Conservation (phyloP, 2,329 filamentous ascomycete genomes). For the Botryosphaeria dothidea region DNA sequence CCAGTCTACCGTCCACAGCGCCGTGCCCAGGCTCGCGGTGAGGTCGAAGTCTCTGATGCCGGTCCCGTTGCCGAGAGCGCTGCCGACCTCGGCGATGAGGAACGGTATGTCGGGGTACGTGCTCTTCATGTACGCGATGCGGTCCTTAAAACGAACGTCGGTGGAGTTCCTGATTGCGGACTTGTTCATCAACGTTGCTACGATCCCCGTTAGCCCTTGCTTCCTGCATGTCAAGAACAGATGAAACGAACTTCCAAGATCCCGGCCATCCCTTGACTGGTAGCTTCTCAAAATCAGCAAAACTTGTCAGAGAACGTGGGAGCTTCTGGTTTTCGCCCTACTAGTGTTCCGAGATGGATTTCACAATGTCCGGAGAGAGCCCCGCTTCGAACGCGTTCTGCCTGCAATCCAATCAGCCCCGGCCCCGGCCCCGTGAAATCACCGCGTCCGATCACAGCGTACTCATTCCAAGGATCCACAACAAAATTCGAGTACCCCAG, state of each 20-base stretch:
- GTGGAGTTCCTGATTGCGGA: neutral
- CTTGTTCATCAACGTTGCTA: conserved; percentile 16
- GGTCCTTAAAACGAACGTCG: neutral
- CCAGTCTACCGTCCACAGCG: conserved; percentile 16
- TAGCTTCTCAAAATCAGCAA: neutral
- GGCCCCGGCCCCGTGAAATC: too few relatives aligned
- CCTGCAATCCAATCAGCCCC: neutral
- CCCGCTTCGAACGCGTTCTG: neutral
- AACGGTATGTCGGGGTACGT: conserved; percentile 1
- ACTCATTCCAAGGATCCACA: neutral
- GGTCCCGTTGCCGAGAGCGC: neutral
- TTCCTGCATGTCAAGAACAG: rapidly evolving
- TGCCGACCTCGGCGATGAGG: conserved; percentile 3
- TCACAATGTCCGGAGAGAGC: neutral
- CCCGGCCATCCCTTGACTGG: neutral
- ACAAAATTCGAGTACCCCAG: conserved; percentile 8
- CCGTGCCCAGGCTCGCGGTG: conserved; percentile 9
- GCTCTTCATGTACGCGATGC: conserved; percentile 8
- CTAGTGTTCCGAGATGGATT: conserved; percentile 12
- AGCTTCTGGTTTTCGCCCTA: neutral
- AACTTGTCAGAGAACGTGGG: neutral
- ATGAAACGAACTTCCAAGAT: neutral
- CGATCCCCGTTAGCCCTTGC: neutral
- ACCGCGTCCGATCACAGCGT: neutral
- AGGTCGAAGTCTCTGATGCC: conserved; percentile 13